phyloP scores from a whole-genome alignment of 495 filamentous ascomycete genomes.

The Penicillium canariense region DNA sequence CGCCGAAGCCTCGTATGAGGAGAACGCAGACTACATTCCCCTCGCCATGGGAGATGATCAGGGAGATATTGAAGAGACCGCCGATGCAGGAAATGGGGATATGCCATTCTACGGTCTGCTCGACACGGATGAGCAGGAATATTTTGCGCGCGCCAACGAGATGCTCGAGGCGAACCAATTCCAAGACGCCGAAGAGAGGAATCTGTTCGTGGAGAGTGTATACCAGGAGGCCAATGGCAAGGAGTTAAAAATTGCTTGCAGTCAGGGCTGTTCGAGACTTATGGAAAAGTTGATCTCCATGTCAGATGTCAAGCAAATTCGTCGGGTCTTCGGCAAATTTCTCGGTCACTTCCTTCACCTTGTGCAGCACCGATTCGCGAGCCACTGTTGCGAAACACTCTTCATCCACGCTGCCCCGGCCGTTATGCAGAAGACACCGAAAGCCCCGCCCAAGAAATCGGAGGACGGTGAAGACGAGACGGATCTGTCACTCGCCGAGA shows the following conservation, averaged over 20 bases:
- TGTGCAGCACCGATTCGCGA: constrained; percentile 91
- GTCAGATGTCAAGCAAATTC: constrained; percentile 77
- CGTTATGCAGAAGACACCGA: constrained; percentile 61
- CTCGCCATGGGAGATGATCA: constrained; percentile 27
- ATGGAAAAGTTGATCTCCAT: constrained; percentile 88
- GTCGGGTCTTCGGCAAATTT: constrained; percentile 79
- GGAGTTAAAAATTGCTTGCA: constrained; percentile 92
- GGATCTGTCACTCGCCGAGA: constrained; percentile 69
- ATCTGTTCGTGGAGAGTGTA: constrained; percentile 79
- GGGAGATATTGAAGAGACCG: constrained; percentile 11
- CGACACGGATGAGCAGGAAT: constrained; percentile 85
- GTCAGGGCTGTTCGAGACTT: constrained; percentile 88
- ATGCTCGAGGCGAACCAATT: constrained; percentile 88
- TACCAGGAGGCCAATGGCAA: constrained; percentile 84
- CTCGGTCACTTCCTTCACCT: constrained; percentile 84
- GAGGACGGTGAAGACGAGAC: constrained; percentile 36
- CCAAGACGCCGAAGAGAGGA: constrained; percentile 68
- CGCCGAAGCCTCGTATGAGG: constrained; percentile 20
- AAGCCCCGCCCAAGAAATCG: constrained; percentile 39
- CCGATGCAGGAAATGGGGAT: constrained; percentile 27
- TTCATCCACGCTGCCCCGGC: constrained; percentile 78
- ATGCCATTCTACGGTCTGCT: constrained; percentile 85
- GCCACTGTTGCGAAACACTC: constrained; percentile 93
- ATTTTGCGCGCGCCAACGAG: constrained; percentile 85
- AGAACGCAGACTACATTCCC: constrained; percentile 38